A percentile compares a stretch with the other conserved stretches of the same genome.
These are phyloP conservation scores for Lagenaria siceraria DNA, from an alignment of 306 rosid genomes.

Conservation along the genomic window DNA sequence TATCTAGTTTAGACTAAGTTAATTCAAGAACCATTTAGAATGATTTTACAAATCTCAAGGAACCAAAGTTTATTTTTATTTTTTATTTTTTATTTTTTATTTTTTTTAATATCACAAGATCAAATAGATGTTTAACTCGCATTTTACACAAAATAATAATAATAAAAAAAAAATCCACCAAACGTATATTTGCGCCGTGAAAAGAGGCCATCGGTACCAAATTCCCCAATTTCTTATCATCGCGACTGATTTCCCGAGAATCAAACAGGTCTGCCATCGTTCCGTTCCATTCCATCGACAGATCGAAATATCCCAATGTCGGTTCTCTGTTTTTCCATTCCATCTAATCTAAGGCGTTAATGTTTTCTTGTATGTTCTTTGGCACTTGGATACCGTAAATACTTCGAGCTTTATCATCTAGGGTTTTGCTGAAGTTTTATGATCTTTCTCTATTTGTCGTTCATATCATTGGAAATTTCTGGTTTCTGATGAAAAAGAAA, in stretches of 20 bases:
- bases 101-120: too few relatives aligned
- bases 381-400: background rate
- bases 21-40: too few relatives aligned
- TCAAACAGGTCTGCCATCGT: background rate
- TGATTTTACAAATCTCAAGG: too few relatives aligned
- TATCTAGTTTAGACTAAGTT: too few relatives aligned
- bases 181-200: too few relatives aligned
- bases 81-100: too few relatives aligned
- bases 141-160: too few relatives aligned
- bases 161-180: too few relatives aligned
- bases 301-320: background rate
- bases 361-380: background rate
- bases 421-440: background rate
- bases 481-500: background rate
- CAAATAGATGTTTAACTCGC: too few relatives aligned
- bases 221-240: background rate
- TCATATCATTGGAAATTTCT: background rate
- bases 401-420: background rate
- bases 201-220: too few relatives aligned
- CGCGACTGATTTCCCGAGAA: background rate
- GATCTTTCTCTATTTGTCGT: background rate
- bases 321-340: background rate
- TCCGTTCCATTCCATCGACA: background rate
- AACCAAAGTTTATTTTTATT: too few relatives aligned
- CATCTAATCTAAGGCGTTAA: background rate